A percentile compares a stretch with the other conserved stretches of the same genome.
phyloP scores from a whole-genome alignment of 2,329 filamentous ascomycete species.

The Emmonsia crescens region DNA sequence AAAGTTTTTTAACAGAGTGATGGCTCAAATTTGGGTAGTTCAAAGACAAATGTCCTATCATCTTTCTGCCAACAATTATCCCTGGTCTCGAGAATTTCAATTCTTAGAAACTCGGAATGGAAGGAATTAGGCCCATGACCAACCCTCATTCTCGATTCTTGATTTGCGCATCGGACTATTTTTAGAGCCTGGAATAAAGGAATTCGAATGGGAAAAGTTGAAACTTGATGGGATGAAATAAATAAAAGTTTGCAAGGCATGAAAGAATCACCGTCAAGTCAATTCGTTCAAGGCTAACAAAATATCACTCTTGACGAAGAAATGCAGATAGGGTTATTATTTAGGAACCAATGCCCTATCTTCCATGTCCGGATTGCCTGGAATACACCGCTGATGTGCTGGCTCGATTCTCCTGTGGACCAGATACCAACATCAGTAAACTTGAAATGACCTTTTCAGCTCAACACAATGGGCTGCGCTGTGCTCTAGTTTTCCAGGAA shows the following conservation, averaged over 20 bases:
- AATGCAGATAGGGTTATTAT: background rate
- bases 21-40: background rate
- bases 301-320: background rate
- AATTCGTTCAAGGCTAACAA: background rate
- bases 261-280: background rate
- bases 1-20: background rate
- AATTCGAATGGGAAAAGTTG: background rate
- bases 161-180: background rate
- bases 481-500: background rate
- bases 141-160: background rate
- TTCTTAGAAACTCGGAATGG: background rate
- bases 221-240: background rate
- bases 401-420: background rate
- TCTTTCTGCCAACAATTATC: background rate
- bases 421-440: background rate
- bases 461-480: background rate
- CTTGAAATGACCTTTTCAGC: background rate
- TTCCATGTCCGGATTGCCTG: background rate
- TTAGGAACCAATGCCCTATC: background rate
- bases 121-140: background rate
- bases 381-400: background rate
- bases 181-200: background rate
- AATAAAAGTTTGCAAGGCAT: background rate
- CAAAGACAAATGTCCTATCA: background rate
- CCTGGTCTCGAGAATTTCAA: background rate